A percentile compares a stretch with the other conserved stretches of the same genome.
Evolutionary conservation across 2,329 filamentous ascomycete species (phyloP).

Genomic region (Fusarium bulbicola): DNA sequence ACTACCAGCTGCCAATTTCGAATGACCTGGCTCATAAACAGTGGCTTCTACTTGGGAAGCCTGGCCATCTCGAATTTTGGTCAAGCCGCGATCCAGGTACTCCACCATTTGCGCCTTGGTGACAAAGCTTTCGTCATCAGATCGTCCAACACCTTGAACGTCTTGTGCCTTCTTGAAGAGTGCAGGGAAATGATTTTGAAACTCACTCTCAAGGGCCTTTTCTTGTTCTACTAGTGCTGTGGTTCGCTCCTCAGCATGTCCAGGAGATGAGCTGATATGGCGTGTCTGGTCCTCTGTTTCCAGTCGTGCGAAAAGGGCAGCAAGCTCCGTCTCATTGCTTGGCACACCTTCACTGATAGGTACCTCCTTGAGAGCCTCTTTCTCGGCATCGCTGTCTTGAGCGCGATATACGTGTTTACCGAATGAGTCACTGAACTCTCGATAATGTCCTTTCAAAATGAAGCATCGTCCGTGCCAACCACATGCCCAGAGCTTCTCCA

Average conservation of each 20-base stretch:
- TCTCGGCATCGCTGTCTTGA: slow-evolving; percentile 54
- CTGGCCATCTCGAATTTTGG: slow-evolving; percentile 52
- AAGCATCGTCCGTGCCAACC: slow-evolving; percentile 63
- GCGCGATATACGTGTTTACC: slow-evolving; percentile 58
- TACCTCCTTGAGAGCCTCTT: slow-evolving; percentile 34
- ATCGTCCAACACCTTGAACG: slow-evolving; percentile 45
- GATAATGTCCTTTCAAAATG: slow-evolving; percentile 64
- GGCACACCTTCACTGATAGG: slow-evolving; percentile 29
- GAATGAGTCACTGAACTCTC: slow-evolving; percentile 63
- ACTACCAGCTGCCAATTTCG: slow-evolving; percentile 45
- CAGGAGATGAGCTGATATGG: slow-evolving; percentile 49
- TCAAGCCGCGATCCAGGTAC: slow-evolving; percentile 57
- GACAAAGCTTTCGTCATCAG: slow-evolving; percentile 50
- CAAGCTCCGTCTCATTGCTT: slow-evolving; percentile 52
- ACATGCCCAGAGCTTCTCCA: slow-evolving; percentile 55
- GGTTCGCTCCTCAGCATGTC: slow-evolving; percentile 52
- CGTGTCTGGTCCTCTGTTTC: slow-evolving; percentile 54
- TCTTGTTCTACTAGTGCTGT: slow-evolving; percentile 57
- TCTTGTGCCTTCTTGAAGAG: slow-evolving; percentile 57
- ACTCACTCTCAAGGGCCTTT: slow-evolving; percentile 59
- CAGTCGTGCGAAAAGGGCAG: slow-evolving; percentile 55
- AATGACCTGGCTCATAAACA: slow-evolving; percentile 41
- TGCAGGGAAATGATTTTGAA: slow-evolving; percentile 55
- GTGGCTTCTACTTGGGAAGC: slow-evolving; percentile 22
- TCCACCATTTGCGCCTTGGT: slow-evolving; percentile 59